Conservation (phyloP, 2,329 filamentous ascomycete species). For the Thelonectria blattea region DNA sequence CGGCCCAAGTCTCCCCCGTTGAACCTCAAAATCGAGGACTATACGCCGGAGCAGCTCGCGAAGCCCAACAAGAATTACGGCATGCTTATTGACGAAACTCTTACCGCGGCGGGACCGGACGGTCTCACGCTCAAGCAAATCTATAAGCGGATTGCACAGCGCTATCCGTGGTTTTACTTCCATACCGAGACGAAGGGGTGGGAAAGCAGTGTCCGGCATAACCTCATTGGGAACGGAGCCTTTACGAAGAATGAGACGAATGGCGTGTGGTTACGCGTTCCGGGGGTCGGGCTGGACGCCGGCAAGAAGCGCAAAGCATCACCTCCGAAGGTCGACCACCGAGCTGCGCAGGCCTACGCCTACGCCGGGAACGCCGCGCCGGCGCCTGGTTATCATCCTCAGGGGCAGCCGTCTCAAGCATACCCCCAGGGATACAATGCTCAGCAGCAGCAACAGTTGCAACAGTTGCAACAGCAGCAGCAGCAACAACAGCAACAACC, state of each 20-base stretch:
- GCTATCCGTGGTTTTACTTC: slow-evolving; percentile 66
- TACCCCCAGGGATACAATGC: slow-evolving; percentile 45
- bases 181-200: slow-evolving; percentile 67
- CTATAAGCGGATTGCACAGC: slow-evolving; percentile 65
- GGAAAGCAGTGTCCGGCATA: slow-evolving; percentile 70
- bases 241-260: slow-evolving; percentile 65
- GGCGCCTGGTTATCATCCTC: slow-evolving; percentile 42
- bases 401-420: slow-evolving; percentile 42
- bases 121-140: slow-evolving; percentile 67
- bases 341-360: slow-evolving; percentile 46
- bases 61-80: slow-evolving; percentile 69
- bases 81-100: slow-evolving; percentile 65
- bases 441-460: slow-evolving; percentile 20
- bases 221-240: slow-evolving; percentile 66
- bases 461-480: slow-evolving; percentile 22
- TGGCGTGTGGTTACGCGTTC: slow-evolving; percentile 63
- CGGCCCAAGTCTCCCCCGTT: slow-evolving; percentile 66
- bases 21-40: slow-evolving; percentile 60
- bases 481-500: slow-evolving; percentile 23
- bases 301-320: slow-evolving; percentile 65
- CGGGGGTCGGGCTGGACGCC: slow-evolving; percentile 63
- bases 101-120: slow-evolving; percentile 59
- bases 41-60: slow-evolving; percentile 62
- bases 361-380: slow-evolving; percentile 45
- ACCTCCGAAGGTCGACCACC: slow-evolving; percentile 56